Evolutionary conservation across 768 basidiomycete genomes (phyloP), one percentile per base, ranked within the genome.

Genomic region (Mycena galopus): DNA sequence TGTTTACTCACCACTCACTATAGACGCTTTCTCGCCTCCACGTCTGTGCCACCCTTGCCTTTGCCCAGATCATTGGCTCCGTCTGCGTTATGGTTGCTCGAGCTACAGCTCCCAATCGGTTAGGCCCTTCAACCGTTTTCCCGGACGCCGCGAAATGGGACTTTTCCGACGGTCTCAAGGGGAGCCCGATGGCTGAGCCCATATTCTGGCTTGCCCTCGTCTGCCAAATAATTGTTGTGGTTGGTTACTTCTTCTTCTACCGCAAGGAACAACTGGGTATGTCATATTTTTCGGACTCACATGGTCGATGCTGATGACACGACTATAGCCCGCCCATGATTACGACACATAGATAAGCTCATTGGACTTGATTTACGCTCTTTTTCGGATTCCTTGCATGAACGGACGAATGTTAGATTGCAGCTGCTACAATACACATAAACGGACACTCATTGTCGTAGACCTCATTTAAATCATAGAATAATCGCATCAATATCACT

Each of bases 221-320:
- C 9, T 94, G 91, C 79, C 94, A 96, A 79, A 78, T 97, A 65
- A 81, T 96, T 75, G 96, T 97, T 78, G 95, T 97, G 69, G 82
- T 92, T 71, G 96, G 96, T 25, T 97, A 97, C 85, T 96, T 96
- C 86, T 94, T 94, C 94, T 97, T 97, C 90, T 97, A 97, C 83
- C 91, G 96, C 81, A 96, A 95, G 84, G 96, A 97, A 83, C 96
- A 97, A 81, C 89, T 97, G 71, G 82, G 93, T 94, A 79, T 63
- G 93, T 86, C 57, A 53, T 64, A 19, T 76, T 21, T 75, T 21
- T 60, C 10, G 23, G 27, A 29, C 72, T 29, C 14, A 19, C 27
- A 37, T 0, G 17, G 55, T 30, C 25, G n/a, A 55, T 55, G 51
- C 53, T 61, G 25, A 65, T 44, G 25, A 71, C 59, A 33, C 29